Evolutionary conservation across 1,284 basidiomycete genomes (phyloP).

Genomic region (Naganishia sp.): DNA sequence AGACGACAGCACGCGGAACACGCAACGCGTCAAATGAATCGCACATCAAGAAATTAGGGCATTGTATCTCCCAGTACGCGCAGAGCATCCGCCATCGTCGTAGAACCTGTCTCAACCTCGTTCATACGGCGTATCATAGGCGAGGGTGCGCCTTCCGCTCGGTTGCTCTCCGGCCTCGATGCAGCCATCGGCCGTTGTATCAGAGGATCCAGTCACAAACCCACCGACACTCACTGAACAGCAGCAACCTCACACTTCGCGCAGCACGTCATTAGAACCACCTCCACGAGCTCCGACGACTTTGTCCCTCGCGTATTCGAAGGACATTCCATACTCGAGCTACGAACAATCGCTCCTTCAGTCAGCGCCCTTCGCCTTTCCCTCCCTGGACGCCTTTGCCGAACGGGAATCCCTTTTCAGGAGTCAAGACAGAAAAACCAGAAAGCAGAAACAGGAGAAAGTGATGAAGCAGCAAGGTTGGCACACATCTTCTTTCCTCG

Average conservation of each 20-base stretch:
- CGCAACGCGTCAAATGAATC: slow-evolving; percentile 4
- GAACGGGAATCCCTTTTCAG: slow-evolving; percentile 16
- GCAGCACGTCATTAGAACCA: background rate
- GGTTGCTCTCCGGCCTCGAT: slow-evolving; percentile 9
- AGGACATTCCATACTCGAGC: slow-evolving; percentile 3
- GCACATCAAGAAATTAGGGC: slow-evolving; percentile 11
- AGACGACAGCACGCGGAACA: background rate
- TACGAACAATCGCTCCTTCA: slow-evolving; percentile 13
- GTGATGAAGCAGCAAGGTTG: slow-evolving; percentile 23
- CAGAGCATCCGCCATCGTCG: background rate
- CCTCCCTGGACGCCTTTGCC: slow-evolving; percentile 21
- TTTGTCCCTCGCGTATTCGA: slow-evolving; percentile 4
- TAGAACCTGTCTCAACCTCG: slow-evolving; percentile 29
- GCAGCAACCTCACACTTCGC: background rate
- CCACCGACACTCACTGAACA: slow-evolving; percentile 2
- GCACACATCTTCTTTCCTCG: background rate
- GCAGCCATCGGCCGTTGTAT: slow-evolving; percentile 12
- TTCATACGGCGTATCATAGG: background rate
- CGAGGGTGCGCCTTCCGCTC: background rate
- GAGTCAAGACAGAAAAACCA: slow-evolving; percentile 1
- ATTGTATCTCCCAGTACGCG: background rate
- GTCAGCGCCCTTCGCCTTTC: slow-evolving; percentile 3
- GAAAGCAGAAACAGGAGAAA: slow-evolving; percentile 4
- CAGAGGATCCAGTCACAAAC: slow-evolving; percentile 5
- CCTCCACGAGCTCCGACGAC: background rate